phyloP scores from a whole-genome alignment of 1,284 basidiomycete genomes.

The Phellopilus nigrolimitatus region DNA sequence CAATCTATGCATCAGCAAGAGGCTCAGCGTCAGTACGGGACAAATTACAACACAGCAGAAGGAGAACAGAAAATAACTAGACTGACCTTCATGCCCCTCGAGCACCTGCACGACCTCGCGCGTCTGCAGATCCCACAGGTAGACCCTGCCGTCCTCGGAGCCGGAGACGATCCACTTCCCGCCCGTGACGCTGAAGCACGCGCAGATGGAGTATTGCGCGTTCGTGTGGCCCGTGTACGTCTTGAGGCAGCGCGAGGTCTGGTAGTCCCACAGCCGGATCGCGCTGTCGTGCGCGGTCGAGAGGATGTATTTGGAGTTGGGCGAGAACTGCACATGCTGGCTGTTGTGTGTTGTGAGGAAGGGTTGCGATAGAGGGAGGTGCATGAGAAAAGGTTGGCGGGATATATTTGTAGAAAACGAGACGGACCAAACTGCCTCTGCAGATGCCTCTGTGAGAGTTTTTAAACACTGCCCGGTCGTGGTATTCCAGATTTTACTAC shows the following conservation, averaged over 20 bases:
- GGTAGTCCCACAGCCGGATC: slow-evolving; percentile 93
- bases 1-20: slow-evolving; percentile 43
- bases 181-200: slow-evolving; percentile 77
- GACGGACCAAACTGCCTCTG: slow-evolving; percentile 79
- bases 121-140: slow-evolving; percentile 91
- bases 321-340: slow-evolving; percentile 88
- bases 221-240: slow-evolving; percentile 84
- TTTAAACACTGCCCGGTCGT: slow-evolving; percentile 92
- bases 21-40: neutral
- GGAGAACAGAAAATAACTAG: too few species aligned
- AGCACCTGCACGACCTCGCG: slow-evolving; percentile 76
- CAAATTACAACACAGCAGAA: neutral
- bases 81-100: slow-evolving; percentile 68
- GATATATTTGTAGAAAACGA: neutral
- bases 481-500: slow-evolving; percentile 93
- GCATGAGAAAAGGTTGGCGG: neutral
- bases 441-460: slow-evolving; percentile 82
- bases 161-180: slow-evolving; percentile 89
- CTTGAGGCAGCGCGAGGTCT: slow-evolving; percentile 87
- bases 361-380: too few species aligned
- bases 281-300: slow-evolving; percentile 88
- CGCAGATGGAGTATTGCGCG: slow-evolving; percentile 71
- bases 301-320: slow-evolving; percentile 90
- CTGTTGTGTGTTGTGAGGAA: too few species aligned
- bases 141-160: slow-evolving; percentile 85